A percentile compares a stretch with the other conserved stretches of the same genome.
These are phyloP conservation scores for Neopestalotiopsis clavispora DNA, from an alignment of 2,329 filamentous ascomycete genomes.

Conservation along the genomic window DNA sequence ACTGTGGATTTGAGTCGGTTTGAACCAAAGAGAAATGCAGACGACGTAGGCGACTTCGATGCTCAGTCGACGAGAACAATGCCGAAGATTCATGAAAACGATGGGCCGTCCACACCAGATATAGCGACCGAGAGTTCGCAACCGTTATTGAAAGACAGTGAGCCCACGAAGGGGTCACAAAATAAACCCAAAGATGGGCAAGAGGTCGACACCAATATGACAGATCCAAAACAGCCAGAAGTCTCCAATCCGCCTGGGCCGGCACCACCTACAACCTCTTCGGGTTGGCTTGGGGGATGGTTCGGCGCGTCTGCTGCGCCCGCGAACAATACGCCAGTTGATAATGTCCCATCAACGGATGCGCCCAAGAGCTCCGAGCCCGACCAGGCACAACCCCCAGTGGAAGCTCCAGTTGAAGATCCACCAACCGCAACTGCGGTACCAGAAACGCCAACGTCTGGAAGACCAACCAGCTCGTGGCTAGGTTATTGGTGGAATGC, in stretches of 20 bases:
- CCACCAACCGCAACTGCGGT: neutral
- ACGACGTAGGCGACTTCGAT: slow-evolving; percentile 36
- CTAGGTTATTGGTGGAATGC: slow-evolving; percentile 39
- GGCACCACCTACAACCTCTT: slow-evolving; percentile 37
- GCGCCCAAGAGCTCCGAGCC: slow-evolving; percentile 27
- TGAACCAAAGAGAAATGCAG: slow-evolving; percentile 46
- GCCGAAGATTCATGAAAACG: slow-evolving; percentile 36
- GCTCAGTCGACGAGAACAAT: slow-evolving; percentile 35
- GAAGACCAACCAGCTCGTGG: slow-evolving; percentile 37
- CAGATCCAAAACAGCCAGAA: neutral
- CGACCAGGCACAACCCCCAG: slow-evolving; percentile 19
- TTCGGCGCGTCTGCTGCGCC: slow-evolving; percentile 39
- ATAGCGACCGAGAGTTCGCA: slow-evolving; percentile 28
- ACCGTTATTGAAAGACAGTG: neutral
- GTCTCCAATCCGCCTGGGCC: slow-evolving; percentile 17
- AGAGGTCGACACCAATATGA: neutral
- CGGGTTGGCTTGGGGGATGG: slow-evolving; percentile 61
- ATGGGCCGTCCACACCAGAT: slow-evolving; percentile 30
- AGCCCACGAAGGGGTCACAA: neutral
- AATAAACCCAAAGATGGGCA: neutral
- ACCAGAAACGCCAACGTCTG: slow-evolving; percentile 21
- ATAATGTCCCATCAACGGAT: slow-evolving; percentile 21
- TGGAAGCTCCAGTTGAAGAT: neutral
- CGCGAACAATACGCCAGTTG: slow-evolving; percentile 18
- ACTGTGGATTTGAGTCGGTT: slow-evolving; percentile 56